phyloP scores from a whole-genome alignment of 805 yeast species.

The Naumovozyma castellii region DNA sequence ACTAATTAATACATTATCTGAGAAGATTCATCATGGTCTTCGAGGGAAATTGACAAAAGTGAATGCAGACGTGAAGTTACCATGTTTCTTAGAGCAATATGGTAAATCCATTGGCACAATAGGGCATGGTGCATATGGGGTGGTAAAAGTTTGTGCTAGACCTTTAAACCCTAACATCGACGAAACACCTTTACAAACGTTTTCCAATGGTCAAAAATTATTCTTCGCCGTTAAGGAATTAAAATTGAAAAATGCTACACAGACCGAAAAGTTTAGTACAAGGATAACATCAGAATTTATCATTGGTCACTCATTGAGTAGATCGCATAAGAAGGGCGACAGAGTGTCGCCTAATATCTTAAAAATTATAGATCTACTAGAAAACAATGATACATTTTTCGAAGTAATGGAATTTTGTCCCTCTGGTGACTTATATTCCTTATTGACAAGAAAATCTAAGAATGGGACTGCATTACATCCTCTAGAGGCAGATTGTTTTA shows the following conservation, averaged over 20 bases:
- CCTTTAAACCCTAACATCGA: conserved; percentile 6
- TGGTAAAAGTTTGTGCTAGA: conserved; percentile 76
- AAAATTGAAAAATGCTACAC: conserved; percentile 73
- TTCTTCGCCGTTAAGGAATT: conserved; percentile 86
- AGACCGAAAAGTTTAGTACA: conserved; percentile 86
- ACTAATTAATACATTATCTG: conserved; percentile 40
- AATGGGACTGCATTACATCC: conserved; percentile 44
- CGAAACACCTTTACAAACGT: conserved; percentile 36
- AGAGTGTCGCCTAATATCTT: conserved; percentile 48
- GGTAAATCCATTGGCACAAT: conserved; percentile 46
- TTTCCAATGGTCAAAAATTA: conserved; percentile 57
- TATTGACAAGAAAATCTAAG: conserved; percentile 38
- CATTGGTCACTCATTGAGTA: conserved; percentile 67
- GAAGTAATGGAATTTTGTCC: conserved; percentile 95
- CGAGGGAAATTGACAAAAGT: conserved; percentile 18
- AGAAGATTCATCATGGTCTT: conserved; percentile 37
- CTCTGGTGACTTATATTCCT: conserved; percentile 64
- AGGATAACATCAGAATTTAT: conserved; percentile 82
- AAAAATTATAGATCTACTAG: conserved; percentile 72
- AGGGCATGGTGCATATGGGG: conserved; percentile 97
- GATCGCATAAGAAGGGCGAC: conserved; percentile 5
- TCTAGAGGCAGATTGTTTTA: conserved; percentile 76
- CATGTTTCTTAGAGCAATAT: conserved; percentile 35
- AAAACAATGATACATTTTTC: conserved; percentile 57
- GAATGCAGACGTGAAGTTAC: not conserved